phyloP scores from a whole-genome alignment of 352 stramenopile species.

The Phytopythium delawarense region DNA sequence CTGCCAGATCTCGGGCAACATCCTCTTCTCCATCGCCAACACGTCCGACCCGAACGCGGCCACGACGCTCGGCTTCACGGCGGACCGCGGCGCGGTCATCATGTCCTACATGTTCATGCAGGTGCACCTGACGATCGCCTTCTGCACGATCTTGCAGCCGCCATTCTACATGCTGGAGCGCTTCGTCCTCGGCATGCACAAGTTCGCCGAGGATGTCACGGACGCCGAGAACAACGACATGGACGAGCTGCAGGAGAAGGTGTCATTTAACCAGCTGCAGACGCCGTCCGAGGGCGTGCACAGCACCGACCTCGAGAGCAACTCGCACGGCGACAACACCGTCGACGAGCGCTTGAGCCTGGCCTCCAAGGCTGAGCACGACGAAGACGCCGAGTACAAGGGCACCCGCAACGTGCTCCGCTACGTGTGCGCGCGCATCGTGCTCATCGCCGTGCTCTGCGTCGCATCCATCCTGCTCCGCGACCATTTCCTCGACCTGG shows the following conservation, averaged over 20 bases:
- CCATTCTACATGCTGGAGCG: constrained; percentile 35
- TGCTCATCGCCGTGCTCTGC: constrained; percentile 28
- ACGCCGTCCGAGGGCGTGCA: constrained; percentile 14
- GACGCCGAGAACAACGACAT: constrained; percentile 13
- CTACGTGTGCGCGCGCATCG: constrained; percentile 27
- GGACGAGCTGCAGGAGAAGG: constrained; percentile 19
- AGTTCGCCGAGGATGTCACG: constrained; percentile 8
- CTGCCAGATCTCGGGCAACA: constrained; percentile 28
- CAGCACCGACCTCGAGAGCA: constrained; percentile 24
- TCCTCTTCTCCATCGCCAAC: constrained; percentile 24
- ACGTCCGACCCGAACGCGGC: constrained; percentile 12
- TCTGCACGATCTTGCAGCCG: constrained; percentile 33
- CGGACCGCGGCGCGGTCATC: constrained; percentile 18
- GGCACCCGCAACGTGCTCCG: constrained; percentile 23
- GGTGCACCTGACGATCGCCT: constrained; percentile 35
- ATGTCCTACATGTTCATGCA: constrained; percentile 32
- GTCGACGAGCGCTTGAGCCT: constrained; percentile 7
- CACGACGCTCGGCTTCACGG: constrained; percentile 21
- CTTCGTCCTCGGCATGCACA: constrained; percentile 36
- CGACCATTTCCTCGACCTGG: constrained; percentile 39
- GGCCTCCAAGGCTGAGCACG: constrained; percentile 17
- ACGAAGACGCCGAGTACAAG: constrained; percentile 26
- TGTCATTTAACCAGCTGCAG: constrained; percentile 21
- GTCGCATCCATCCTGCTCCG: constrained; percentile 32
- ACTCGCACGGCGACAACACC: constrained; percentile 4